These are phyloP conservation scores for Aureobasidium vineae DNA, from an alignment of 2,329 filamentous ascomycete genomes.

Conservation along the genomic window DNA sequence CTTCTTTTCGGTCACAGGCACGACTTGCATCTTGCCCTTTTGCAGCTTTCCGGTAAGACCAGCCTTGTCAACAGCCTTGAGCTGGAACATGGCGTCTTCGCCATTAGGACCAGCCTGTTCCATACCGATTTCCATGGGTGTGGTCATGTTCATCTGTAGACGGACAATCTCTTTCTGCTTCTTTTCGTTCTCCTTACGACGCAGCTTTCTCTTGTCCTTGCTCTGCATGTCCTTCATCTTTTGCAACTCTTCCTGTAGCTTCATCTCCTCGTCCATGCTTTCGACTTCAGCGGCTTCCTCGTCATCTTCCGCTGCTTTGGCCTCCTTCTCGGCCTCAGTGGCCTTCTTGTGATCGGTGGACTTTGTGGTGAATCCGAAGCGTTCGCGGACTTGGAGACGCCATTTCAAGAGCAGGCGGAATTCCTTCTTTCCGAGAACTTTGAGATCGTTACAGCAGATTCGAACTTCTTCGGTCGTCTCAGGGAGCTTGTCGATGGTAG, in stretches of 20 bases:
- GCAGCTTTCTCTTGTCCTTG: slow-evolving; percentile 75
- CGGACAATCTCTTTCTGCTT: slow-evolving; percentile 94
- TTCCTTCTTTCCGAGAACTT: slow-evolving; percentile 88
- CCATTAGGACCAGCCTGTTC: slow-evolving; percentile 78
- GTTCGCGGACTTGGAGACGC: slow-evolving; percentile 84
- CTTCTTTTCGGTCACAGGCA: slow-evolving; percentile 54
- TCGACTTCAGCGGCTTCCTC: slow-evolving; percentile 74
- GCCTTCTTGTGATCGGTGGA: slow-evolving; percentile 27
- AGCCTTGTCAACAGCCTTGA: slow-evolving; percentile 77
- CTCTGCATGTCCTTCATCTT: slow-evolving; percentile 75
- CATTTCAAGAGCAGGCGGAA: slow-evolving; percentile 88
- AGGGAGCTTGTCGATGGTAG: slow-evolving; percentile 78
- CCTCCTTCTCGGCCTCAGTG: slow-evolving; percentile 38
- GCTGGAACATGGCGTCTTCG: slow-evolving; percentile 79
- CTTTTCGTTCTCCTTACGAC: slow-evolving; percentile 83
- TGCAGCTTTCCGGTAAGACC: slow-evolving; percentile 62
- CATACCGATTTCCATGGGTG: slow-evolving; percentile 92
- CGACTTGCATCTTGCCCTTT: slow-evolving; percentile 73
- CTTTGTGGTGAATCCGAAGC: slow-evolving; percentile 67
- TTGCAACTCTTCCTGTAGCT: slow-evolving; percentile 84
- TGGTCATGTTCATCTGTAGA: slow-evolving; percentile 96
- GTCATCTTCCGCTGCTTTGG: slow-evolving; percentile 47
- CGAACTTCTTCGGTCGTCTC: slow-evolving; percentile 84
- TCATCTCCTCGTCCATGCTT: slow-evolving; percentile 91
- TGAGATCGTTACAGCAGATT: slow-evolving; percentile 75